Evolutionary conservation across 257 asterid species (phyloP), one percentile per base, ranked within the genome.

Genomic region (Solanum pinnatisectum): DNA sequence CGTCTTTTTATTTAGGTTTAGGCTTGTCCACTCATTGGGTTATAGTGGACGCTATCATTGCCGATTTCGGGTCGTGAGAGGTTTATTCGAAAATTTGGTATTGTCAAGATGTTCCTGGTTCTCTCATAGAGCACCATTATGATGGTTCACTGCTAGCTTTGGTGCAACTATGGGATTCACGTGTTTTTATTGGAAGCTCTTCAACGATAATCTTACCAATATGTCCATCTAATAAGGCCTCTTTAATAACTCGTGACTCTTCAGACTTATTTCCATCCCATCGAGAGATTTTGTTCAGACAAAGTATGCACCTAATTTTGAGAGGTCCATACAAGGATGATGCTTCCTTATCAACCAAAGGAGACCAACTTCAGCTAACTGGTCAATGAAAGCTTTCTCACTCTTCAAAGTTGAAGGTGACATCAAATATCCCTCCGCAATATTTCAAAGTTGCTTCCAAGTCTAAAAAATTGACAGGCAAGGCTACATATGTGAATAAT

Each of bases 361-460:
- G 39, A 30, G 12, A 32, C 23, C 76, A 15, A 32, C 42, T 4
- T 40, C 10, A 40, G 46, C 46, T 40, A 40, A 40, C 10, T 40
- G 46, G 46, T 71, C 13, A 32, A 2, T n/a, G 4, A 15, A 33
- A 18, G 12, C 3, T 9, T 65, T n/a, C 33, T 65, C 33, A n/a
- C 5, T 71, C 78, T 71, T 71, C 25, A 10, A 32, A 32, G 78
- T 71, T 42, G 14, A 71, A 32, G 40, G 37, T 30, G 23, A 32
- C 13, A 16, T 9, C 0, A 1, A 9, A 10, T 2, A 3, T 18
- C 18, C 2, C 46, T 35, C 42, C 1, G 0, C 0, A 20, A 73
- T 8, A 4, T 8, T 0, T 3, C 4, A 73, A 73, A 11, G 81
- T 35, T 37, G 5, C 3, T 33, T 5, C 46, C 30, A 20, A 35